Evolutionary conservation across 495 filamentous ascomycete genomes (phyloP).

Genomic region (Penicillium samsonianum): DNA sequence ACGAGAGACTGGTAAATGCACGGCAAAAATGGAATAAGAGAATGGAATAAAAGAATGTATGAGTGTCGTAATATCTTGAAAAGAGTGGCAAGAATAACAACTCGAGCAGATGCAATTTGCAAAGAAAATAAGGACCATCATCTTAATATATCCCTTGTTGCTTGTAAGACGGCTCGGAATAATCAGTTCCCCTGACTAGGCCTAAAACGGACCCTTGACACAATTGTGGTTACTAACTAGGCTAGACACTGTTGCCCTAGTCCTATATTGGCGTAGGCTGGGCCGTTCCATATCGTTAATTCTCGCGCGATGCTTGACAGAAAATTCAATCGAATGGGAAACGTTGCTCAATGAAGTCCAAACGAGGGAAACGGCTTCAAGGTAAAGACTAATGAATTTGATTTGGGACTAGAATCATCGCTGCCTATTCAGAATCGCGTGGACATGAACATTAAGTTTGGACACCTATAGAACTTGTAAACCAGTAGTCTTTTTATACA

Average conservation of each 20-base stretch:
- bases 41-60: background rate
- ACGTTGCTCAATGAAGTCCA: too few species aligned
- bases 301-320: background rate
- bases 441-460: background rate
- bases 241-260: background rate
- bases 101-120: background rate
- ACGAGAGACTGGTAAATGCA: constrained; percentile 2
- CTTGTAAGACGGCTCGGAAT: background rate
- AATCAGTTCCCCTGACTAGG: constrained; percentile 9
- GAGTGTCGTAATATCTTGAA: constrained; percentile 2
- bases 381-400: background rate
- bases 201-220: background rate
- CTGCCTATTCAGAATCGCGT: background rate
- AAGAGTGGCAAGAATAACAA: constrained; percentile 5
- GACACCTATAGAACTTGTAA: background rate
- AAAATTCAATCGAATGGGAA: background rate
- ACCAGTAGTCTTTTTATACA: constrained; percentile 13
- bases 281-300: background rate
- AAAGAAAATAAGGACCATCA: background rate
- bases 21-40: background rate
- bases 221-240: background rate
- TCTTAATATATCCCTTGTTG: background rate
- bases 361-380: background rate
- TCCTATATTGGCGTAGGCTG: background rate
- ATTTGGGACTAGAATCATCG: background rate